Evolutionary conservation across 1,139 yeast genomes (phyloP).

Genomic region (Diutina neorugosa): DNA sequence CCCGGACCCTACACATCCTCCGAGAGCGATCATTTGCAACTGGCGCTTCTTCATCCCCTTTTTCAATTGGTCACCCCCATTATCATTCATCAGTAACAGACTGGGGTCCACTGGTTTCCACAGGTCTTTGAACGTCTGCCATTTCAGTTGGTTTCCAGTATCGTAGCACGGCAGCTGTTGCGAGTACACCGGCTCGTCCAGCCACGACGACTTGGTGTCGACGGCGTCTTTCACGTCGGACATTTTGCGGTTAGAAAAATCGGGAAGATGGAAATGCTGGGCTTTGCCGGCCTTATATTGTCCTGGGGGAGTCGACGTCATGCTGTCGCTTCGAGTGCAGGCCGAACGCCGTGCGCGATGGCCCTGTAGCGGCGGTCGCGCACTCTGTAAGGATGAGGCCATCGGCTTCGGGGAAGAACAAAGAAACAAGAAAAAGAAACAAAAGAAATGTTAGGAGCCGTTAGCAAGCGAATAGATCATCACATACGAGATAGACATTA

Average conservation of each 20-base stretch:
- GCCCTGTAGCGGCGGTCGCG: neutral
- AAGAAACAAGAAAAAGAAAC: neutral
- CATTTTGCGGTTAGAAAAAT: neutral
- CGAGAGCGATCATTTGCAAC: constrained; percentile 11
- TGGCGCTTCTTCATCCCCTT: constrained; percentile 4
- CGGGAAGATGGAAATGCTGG: neutral
- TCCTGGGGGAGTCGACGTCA: neutral
- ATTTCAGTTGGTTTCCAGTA: neutral
- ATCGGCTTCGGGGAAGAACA: too few relatives aligned
- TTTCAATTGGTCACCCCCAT: neutral
- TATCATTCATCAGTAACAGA: neutral
- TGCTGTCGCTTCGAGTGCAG: neutral
- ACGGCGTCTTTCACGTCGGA: neutral
- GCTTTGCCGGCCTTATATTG: neutral
- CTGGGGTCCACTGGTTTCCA: neutral
- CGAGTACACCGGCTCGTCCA: neutral
- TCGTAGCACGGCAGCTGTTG: neutral
- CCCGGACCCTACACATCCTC: constrained; percentile 14
- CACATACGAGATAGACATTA: neutral
- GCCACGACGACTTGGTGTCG: neutral
- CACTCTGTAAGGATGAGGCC: too few relatives aligned
- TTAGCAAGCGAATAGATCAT: neutral
- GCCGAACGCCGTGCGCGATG: neutral
- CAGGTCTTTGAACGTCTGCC: neutral
- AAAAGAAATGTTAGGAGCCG: neutral